Evolutionary conservation across 2,329 filamentous ascomycete species (phyloP).

Genomic region (Calcarisporium arbuscula): DNA sequence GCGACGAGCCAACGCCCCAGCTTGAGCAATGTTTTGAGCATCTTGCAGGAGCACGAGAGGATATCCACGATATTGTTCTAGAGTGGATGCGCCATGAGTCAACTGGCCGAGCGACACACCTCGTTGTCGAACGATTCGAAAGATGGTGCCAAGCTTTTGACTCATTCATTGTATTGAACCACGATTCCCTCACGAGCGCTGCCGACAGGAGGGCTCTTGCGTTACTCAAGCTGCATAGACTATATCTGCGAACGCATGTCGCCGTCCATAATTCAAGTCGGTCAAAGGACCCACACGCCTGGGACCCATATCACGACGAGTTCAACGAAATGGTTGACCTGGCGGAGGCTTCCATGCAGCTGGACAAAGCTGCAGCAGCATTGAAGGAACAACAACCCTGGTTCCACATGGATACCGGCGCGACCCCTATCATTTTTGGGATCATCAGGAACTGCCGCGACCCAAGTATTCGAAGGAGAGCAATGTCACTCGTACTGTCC

Average conservation of each 20-base stretch:
- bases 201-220: conserved; percentile 4
- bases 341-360: conserved; percentile 1
- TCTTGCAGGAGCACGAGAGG: conserved; percentile 5
- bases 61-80: conserved; percentile 2
- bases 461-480: conserved; percentile 4
- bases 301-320: conserved; percentile 5
- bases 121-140: conserved; percentile 1
- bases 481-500: conserved; percentile 3
- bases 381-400: background rate
- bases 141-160: conserved; percentile 5
- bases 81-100: conserved; percentile 3
- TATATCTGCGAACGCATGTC: conserved; percentile 7
- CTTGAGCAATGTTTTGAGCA: too few species aligned
- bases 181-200: background rate
- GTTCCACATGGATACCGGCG: conserved; percentile 7
- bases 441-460: conserved; percentile 5
- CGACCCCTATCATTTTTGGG: conserved; percentile 4
- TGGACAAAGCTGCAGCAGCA: background rate
- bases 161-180: conserved; percentile 1
- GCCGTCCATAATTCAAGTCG: conserved; percentile 3
- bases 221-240: conserved; percentile 5
- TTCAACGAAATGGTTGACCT: conserved; percentile 6
- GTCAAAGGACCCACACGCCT: conserved; percentile 4
- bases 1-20: too few species aligned
- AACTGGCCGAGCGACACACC: background rate